Base-by-base conservation (phyloP, 768 basidiomycete species). In the Chalciporus pseudorubinellus region DNA sequence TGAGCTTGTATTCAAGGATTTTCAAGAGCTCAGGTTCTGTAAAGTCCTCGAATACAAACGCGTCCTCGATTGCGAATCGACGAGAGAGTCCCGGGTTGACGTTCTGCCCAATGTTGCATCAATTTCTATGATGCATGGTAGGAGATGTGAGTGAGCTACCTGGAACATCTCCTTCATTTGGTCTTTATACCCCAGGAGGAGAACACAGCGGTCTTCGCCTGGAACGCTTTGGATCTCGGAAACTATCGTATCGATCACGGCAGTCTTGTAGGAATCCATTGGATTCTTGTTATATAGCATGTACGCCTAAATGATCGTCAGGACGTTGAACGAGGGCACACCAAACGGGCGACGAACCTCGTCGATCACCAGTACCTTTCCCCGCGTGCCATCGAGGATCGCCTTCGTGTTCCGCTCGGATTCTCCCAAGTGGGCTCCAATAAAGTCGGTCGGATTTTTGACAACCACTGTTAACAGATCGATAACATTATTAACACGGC, bases 331-430 rank as follows among this genome's bases (percentile, higher is more conserved):
- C 26, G 9, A 4, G 9, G 20, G 12, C 54, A 63, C 46, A 28
- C n/a, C 2, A 6, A 4, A 38, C 9, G 19, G 42, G 2, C 0
- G 26, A 41, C 61, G 18, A 46, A 80, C 85, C 77, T 88, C 85
- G 50, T 88, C 85, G n/a, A 88, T 88, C 13, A 88, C 78, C 29
- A 88, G 66, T 4, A 87, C 83, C 59, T 88, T 88, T 8, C 85
- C 85, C 1, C 75, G 69, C 0, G 79, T 78, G 41, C 66, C 80
- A 5, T 75, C 77, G 0, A 88, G 70, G 28, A 88, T 87, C 0
- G 73, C 76, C 57, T 85, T 87, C 0, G 86, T 87, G 12, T 87
- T 78, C 24, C 60, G 70, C 62, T 88, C 86, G 0, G 86, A 84
- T 26, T 78, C 68, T 16, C 86, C 86, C 11, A 87, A 57, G 20